Evolutionary conservation across 305 asterid genomes (phyloP).

Genomic region (Striga hermonthica): DNA sequence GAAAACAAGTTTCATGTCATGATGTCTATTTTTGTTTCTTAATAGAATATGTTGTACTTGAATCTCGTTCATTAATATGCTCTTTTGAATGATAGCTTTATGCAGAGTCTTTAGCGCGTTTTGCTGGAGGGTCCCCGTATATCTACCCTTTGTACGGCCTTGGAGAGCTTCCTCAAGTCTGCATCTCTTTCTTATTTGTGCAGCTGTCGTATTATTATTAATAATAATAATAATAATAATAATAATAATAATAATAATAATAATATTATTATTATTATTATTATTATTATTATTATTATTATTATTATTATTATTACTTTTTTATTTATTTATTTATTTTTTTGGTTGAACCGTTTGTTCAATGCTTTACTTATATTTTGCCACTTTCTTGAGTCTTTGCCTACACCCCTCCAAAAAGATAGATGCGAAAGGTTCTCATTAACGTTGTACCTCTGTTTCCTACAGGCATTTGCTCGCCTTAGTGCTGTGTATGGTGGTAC

Average conservation of each 20-base stretch:
- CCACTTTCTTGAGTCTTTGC: not conserved
- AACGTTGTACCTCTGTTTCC: constrained; percentile 20
- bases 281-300: no score
- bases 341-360: not conserved
- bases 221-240: no score
- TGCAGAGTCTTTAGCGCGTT: constrained; percentile 86
- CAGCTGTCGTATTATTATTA: constrained; percentile 5
- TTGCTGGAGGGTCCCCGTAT: constrained; percentile 97
- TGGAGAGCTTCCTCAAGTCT: constrained; percentile 98
- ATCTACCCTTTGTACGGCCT: constrained; percentile 93
- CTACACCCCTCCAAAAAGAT: not conserved
- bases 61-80: constrained; percentile 22
- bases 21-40: not conserved
- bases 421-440: not conserved
- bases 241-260: no score
- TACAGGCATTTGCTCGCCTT: constrained; percentile 92
- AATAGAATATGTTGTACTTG: not conserved
- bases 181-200: constrained; percentile 23
- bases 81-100: constrained; percentile 60
- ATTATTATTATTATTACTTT: no score
- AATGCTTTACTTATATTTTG: not conserved
- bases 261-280: no score
- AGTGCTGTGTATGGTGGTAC: constrained; percentile 99
- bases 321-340: constrained; percentile 3
- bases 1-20: constrained; percentile 16